Base-by-base conservation (phyloP, 1,284 basidiomycete species). In the Macrocystidia cucumis region DNA sequence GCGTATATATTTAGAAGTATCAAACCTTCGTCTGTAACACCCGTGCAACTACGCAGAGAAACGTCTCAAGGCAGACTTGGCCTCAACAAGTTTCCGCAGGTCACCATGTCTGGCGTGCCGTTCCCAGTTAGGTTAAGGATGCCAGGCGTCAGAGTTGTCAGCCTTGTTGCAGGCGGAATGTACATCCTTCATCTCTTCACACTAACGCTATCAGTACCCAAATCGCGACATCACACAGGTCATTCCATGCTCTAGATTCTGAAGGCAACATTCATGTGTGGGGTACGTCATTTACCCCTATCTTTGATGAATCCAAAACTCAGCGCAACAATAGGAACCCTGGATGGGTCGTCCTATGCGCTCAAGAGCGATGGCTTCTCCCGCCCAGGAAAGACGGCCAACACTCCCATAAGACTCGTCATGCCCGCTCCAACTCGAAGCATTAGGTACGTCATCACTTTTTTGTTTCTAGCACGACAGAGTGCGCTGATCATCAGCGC, bases 121-220 rank as follows among this genome's bases (percentile, higher is more conserved):
- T 81, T 69, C 50, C 87, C 88, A 1, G 57, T 66, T 7, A 69
- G 75, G 42, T 56, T 83, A 23, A 57, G 56, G 27, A 64, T 87
- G 39, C 72, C 72, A 8, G 67, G 66, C 27, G 67, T 60, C 22
- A 69, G 77, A n/a, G 72, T 91, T 33, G 83, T 91, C 19, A 76
- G 69, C 40, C 59, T 91, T 19, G 72, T 77, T 29, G 84, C 87
- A 2, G 81, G 83, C 12, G 89, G 89, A 53, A 89, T 86, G 89
- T 85, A 50, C 29, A 18, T 18, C 43, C 75, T 54, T n/a, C n/a
- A n/a, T n/a, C 25, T 34, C 11, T 19, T 19, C 17, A 8, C 16
- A 38, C 21, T 25, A 21, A 20, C 32, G 32, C 35, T 25, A 30
- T 33, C 18, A 9, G 14, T 30, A 36, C 29, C 34, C 11, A 29